Percentiles rank a stretch among this genome's conserved stretches.
These are phyloP conservation scores for Naematelia aurantialba DNA, from an alignment of 768 basidiomycete genomes.

Conservation along the genomic window DNA sequence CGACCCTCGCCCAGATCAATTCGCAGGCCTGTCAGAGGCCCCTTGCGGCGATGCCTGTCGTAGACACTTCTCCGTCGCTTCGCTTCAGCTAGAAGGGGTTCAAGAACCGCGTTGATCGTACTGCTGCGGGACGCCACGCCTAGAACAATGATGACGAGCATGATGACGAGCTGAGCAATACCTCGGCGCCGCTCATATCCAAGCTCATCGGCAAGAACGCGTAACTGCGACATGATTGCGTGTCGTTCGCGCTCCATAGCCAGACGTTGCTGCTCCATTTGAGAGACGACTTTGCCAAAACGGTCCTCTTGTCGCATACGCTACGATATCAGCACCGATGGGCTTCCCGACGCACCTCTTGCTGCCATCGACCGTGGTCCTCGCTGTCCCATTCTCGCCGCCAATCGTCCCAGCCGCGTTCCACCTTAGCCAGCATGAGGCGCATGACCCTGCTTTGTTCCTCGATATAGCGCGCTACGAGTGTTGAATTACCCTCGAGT, in stretches of 20 bases:
- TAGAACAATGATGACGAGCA: conserved; percentile 78
- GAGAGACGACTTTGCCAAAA: conserved; percentile 71
- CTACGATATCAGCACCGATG: conserved; percentile 20
- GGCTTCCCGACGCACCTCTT: conserved; percentile 30
- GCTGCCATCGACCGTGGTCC: conserved; percentile 32
- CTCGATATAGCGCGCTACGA: conserved; percentile 80
- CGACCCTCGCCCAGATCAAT: conserved; percentile 32
- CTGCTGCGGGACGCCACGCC: conserved; percentile 62
- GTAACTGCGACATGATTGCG: conserved; percentile 66
- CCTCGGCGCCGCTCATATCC: conserved; percentile 83
- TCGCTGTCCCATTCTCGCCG: conserved; percentile 28
- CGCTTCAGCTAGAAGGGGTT: conserved; percentile 37
- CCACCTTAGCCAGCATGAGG: conserved; percentile 59
- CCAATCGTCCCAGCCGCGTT: conserved; percentile 35
- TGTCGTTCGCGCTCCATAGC: conserved; percentile 68
- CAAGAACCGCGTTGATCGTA: conserved; percentile 33
- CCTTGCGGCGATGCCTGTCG: conserved; percentile 13
- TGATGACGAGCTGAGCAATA: conserved; percentile 77
- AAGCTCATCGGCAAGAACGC: conserved; percentile 78
- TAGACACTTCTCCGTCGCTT: conserved; percentile 23
- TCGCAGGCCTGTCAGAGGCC: conserved; percentile 24
- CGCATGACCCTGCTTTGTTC: conserved; percentile 76
- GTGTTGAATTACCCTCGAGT: conserved; percentile 80
- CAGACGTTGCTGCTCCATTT: conserved; percentile 56
- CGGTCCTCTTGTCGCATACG: conserved; percentile 51